These are phyloP conservation scores for Pichia inconspicua DNA, from an alignment of 1,139 yeast genomes.

Conservation along the genomic window DNA sequence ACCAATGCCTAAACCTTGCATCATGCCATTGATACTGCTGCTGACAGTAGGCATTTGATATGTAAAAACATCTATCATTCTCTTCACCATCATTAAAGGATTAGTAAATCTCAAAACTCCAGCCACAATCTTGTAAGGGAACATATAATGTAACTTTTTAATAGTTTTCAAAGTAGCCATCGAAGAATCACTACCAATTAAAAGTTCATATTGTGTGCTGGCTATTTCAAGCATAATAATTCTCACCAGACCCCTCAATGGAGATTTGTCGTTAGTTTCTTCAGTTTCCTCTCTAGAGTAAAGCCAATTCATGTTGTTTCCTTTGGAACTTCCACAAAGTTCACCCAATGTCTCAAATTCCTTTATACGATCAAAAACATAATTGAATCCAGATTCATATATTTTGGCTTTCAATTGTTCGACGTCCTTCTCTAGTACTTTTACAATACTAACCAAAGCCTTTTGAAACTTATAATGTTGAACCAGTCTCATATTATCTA, in stretches of 20 bases:
- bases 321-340: conserved; percentile 26
- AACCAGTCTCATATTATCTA: conserved; percentile 51
- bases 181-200: conserved; percentile 73
- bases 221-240: conserved; percentile 81
- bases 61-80: conserved; percentile 68
- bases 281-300: background rate
- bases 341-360: conserved; percentile 44
- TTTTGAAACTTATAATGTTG: conserved; percentile 72
- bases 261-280: conserved; percentile 37
- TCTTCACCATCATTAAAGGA: conserved; percentile 75
- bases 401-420: conserved; percentile 45
- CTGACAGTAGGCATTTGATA: conserved; percentile 50
- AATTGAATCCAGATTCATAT: conserved; percentile 33
- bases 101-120: conserved; percentile 75
- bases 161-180: conserved; percentile 65
- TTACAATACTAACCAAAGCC: conserved; percentile 46
- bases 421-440: conserved; percentile 42
- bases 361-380: conserved; percentile 59
- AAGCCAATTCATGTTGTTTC: background rate
- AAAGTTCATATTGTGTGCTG: conserved; percentile 70
- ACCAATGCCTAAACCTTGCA: conserved; percentile 11
- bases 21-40: conserved; percentile 11
- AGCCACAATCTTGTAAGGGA: conserved; percentile 71
- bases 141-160: conserved; percentile 57
- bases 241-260: conserved; percentile 61